Conservation (phyloP, 2,329 filamentous ascomycete species). For the Exophiala sideris region DNA sequence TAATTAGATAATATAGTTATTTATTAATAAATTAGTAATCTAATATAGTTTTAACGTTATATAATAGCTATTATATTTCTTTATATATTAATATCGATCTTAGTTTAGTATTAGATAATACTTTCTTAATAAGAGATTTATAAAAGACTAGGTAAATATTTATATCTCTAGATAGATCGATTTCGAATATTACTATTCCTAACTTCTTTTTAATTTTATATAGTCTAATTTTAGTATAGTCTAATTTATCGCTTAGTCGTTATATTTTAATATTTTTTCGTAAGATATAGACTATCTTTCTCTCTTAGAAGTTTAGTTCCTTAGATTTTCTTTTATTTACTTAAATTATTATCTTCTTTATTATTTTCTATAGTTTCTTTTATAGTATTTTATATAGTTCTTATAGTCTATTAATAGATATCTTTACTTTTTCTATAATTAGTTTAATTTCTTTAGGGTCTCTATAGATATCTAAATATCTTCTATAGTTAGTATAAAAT, state of each 20-base stretch:
- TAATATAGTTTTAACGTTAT: no score
- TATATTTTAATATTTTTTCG: slow-evolving; percentile 20
- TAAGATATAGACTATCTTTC: slow-evolving; percentile 8
- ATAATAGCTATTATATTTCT: not conserved
- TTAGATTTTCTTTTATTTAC: slow-evolving; percentile 10
- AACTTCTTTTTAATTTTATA: no score
- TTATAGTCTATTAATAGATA: not conserved
- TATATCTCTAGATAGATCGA: no score
- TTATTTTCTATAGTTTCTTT: slow-evolving; percentile 8
- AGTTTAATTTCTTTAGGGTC: not conserved
- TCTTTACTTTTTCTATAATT: not conserved
- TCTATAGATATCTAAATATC: slow-evolving; percentile 3
- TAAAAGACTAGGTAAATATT: no score
- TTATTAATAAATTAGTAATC: no score
- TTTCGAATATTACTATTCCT: no score
- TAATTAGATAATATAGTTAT: no score
- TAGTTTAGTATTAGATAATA: slow-evolving; percentile 10
- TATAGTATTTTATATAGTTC: slow-evolving; percentile 7
- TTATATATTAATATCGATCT: not conserved
- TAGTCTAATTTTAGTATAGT: no score
- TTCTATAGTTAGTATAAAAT: slow-evolving; percentile 16
- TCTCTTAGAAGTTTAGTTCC: slow-evolving; percentile 6
- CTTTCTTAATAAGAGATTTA: slow-evolving; percentile 9
- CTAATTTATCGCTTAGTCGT: slow-evolving; percentile 12
- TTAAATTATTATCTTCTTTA: slow-evolving; percentile 2